Evolutionary conservation across 2,329 filamentous ascomycete genomes (phyloP).

Genomic region (Aquanectria penicillioides): DNA sequence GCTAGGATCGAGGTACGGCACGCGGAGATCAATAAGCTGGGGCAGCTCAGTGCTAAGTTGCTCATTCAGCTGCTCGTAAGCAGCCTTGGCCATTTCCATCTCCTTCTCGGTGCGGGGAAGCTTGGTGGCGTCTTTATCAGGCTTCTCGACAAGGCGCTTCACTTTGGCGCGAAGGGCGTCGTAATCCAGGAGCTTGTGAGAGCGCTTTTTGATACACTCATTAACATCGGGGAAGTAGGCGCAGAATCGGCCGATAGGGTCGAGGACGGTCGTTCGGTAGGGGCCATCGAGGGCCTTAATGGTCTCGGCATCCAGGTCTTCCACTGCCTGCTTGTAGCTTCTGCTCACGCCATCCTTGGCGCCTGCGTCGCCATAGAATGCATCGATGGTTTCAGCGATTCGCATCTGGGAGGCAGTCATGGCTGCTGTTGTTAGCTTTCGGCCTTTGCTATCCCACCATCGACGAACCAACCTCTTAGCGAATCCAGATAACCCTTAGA

Average conservation of each 20-base stretch:
- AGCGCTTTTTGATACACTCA: constrained; percentile 98
- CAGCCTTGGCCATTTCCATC: constrained; percentile 89
- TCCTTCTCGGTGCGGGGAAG: constrained; percentile 96
- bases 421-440: constrained; percentile 61
- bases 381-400: constrained; percentile 98
- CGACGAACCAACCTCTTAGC: constrained; percentile 72
- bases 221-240: constrained; percentile 99
- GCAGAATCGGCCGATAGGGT: constrained; percentile 95
- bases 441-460: neutral
- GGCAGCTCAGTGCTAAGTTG: constrained; percentile 93
- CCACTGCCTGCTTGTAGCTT: constrained; percentile 98
- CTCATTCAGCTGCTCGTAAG: constrained; percentile 97
- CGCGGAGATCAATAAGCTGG: constrained; percentile 94
- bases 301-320: constrained; percentile 96
- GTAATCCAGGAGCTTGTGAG: constrained; percentile 98
- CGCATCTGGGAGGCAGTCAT: constrained; percentile 99
- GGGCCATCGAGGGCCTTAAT: constrained; percentile 98
- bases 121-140: constrained; percentile 97
- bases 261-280: constrained; percentile 91
- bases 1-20: constrained; percentile 95
- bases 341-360: constrained; percentile 94
- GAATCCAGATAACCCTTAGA: constrained; percentile 98
- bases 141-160: constrained; percentile 96
- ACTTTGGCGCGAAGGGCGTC: constrained; percentile 95
- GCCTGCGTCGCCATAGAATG: constrained; percentile 97